Percentiles rank a stretch among this genome's conserved stretches.
These are phyloP conservation scores for Trichosporon faecale DNA, from an alignment of 1,284 basidiomycete genomes.

Conservation along the genomic window DNA sequence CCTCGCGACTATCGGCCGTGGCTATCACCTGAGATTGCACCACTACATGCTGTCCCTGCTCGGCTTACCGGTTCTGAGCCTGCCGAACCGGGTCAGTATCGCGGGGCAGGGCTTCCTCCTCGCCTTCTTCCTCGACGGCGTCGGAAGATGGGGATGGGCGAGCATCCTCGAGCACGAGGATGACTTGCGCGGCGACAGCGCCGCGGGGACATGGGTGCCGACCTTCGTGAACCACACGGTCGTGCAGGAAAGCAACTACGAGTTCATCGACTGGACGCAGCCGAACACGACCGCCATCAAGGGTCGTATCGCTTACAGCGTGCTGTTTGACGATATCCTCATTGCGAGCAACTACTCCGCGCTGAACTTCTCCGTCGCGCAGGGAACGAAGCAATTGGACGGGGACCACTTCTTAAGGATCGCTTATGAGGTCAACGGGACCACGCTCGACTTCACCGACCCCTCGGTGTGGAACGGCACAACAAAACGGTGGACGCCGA, in stretches of 20 bases:
- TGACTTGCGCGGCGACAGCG: slow-evolving; percentile 31
- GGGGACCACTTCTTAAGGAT: slow-evolving; percentile 38
- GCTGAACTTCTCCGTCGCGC: slow-evolving; percentile 20
- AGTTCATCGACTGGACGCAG: slow-evolving; percentile 21
- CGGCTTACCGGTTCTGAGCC: slow-evolving; percentile 39
- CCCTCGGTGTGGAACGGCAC: slow-evolving; percentile 23
- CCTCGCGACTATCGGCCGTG: slow-evolving; percentile 35
- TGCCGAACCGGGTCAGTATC: slow-evolving; percentile 42
- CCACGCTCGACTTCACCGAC: slow-evolving; percentile 35
- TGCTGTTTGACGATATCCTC: slow-evolving; percentile 38
- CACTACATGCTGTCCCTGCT: slow-evolving; percentile 43
- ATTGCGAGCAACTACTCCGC: slow-evolving; percentile 19
- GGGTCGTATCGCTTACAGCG: slow-evolving; percentile 28
- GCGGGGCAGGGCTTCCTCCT: slow-evolving; percentile 42
- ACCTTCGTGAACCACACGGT: slow-evolving; percentile 10
- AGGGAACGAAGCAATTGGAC: slow-evolving; percentile 16
- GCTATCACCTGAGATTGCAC: slow-evolving; percentile 41
- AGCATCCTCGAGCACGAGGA: slow-evolving; percentile 35
- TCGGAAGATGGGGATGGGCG: slow-evolving; percentile 48
- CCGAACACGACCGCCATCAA: slow-evolving; percentile 21
- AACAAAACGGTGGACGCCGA: slow-evolving; percentile 18
- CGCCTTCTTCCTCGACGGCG: slow-evolving; percentile 46
- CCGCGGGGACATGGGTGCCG: slow-evolving; percentile 24
- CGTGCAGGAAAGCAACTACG: slow-evolving; percentile 9
- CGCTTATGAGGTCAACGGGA: slow-evolving; percentile 33